A percentile compares a stretch with the other conserved stretches of the same genome.
phyloP scores from a whole-genome alignment of 2,329 filamentous ascomycete genomes.

The Pleochaeta shiraiana region DNA sequence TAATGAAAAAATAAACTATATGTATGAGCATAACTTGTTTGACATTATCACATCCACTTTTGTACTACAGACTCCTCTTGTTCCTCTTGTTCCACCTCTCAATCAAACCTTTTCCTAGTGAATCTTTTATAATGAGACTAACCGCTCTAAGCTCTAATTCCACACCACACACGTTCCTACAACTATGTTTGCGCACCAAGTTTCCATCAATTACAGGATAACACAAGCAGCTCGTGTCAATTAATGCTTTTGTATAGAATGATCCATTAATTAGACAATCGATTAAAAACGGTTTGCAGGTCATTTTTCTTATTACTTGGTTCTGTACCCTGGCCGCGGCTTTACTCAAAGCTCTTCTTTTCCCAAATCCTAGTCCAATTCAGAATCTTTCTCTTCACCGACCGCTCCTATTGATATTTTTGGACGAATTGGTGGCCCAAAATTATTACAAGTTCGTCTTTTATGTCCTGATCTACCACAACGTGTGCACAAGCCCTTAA shows the following conservation, averaged over 20 bases:
- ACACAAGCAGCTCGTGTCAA: not conserved
- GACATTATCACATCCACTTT: too few species aligned
- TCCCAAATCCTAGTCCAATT: not conserved
- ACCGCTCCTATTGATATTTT: not conserved
- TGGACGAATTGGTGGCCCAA: not conserved
- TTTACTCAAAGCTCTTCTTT: not conserved
- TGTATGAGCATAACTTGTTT: too few species aligned
- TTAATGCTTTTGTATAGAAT: constrained; percentile 1
- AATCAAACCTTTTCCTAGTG: too few species aligned
- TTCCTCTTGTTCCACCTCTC: too few species aligned
- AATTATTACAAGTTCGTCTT: not conserved
- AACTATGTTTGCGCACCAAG: not conserved
- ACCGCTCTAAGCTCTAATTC: too few species aligned
- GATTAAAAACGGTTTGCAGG: not conserved
- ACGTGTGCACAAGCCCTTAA: not conserved
- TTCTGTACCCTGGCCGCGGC: not conserved
- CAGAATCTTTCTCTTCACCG: not conserved
- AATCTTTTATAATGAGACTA: too few species aligned
- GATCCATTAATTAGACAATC: constrained; percentile 1
- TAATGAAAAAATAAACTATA: too few species aligned
- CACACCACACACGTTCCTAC: too few species aligned
- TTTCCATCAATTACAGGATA: not conserved
- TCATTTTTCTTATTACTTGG: not conserved
- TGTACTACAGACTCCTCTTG: too few species aligned
- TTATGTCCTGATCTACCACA: not conserved